Percentiles rank a stretch among this genome's conserved stretches.
These are phyloP conservation scores for Allium sativum DNA, from an alignment of 106 monocot species.

Conservation along the genomic window DNA sequence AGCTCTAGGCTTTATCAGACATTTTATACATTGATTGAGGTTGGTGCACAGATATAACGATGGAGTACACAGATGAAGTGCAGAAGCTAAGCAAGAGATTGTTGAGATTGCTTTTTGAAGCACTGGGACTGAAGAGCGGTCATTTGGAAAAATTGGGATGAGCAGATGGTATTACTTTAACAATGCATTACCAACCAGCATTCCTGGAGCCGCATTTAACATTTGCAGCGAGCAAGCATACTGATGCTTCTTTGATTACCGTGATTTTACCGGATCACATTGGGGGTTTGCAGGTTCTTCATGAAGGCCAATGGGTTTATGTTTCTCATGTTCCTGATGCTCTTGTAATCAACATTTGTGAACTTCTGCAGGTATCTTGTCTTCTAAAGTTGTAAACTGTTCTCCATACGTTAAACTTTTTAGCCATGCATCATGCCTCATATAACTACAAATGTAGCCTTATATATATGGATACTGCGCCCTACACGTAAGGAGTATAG, in stretches of 20 bases:
- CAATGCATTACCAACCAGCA: not conserved
- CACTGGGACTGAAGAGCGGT: slow-evolving; percentile 17
- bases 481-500: too few species aligned
- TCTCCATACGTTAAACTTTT: too few species aligned
- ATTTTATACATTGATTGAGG: too few species aligned
- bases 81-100: not conserved
- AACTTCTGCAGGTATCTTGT: not conserved
- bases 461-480: too few species aligned
- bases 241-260: not conserved
- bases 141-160: not conserved
- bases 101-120: slow-evolving; percentile 33
- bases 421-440: too few species aligned
- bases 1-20: too few species aligned
- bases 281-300: not conserved
- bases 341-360: slow-evolving; percentile 1
- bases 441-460: too few species aligned
- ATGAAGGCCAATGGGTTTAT: not conserved
- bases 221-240: slow-evolving; percentile 1
- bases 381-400: too few species aligned
- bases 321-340: not conserved
- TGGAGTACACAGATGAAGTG: too few species aligned
- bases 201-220: slow-evolving; percentile 3
- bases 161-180: not conserved
- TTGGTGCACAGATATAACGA: too few species aligned
- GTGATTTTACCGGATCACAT: not conserved